Percentiles rank a stretch among this genome's conserved stretches.
phyloP scores from a whole-genome alignment of 345 rosid species.

The Mercurialis annua region DNA sequence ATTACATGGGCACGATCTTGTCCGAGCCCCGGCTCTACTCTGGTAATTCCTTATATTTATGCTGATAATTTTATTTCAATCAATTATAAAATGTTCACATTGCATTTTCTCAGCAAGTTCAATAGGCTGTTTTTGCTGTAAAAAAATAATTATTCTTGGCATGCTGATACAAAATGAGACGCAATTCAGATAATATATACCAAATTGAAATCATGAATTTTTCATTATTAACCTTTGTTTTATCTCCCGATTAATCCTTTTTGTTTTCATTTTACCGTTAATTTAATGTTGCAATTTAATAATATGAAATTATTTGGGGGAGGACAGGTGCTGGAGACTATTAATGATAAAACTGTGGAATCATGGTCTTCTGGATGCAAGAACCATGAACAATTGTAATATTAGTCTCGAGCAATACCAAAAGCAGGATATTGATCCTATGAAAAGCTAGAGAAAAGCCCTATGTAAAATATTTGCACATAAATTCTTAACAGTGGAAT shows the following conservation, averaged over 20 bases:
- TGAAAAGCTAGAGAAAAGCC: conserved; percentile 32
- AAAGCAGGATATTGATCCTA: conserved; percentile 31
- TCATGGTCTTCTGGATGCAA: conserved; percentile 67
- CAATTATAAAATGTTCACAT: too few relatives aligned
- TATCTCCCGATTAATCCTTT: background rate
- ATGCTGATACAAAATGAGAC: too few relatives aligned
- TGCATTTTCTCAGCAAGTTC: too few relatives aligned
- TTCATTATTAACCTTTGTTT: too few relatives aligned
- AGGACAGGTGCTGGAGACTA: conserved; percentile 77
- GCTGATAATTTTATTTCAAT: conserved; percentile 8
- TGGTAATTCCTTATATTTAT: conserved; percentile 45
- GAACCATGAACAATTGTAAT: conserved; percentile 68
- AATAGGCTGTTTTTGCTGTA: too few relatives aligned
- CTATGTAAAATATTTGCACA: too few relatives aligned
- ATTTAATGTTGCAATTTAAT: background rate
- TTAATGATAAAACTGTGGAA: conserved; percentile 79
- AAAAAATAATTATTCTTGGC: too few relatives aligned
- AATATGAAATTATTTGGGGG: background rate
- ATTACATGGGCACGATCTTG: conserved; percentile 68
- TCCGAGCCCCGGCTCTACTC: conserved; percentile 54
- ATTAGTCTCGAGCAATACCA: conserved; percentile 43
- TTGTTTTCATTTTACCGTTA: background rate
- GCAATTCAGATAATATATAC: too few relatives aligned
- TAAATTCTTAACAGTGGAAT: too few relatives aligned
- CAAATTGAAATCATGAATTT: too few relatives aligned